Evolutionary conservation across 116 monocot species (phyloP), one percentile per base, ranked within the genome.

Genomic region (Phalaenopsis hybrid): DNA sequence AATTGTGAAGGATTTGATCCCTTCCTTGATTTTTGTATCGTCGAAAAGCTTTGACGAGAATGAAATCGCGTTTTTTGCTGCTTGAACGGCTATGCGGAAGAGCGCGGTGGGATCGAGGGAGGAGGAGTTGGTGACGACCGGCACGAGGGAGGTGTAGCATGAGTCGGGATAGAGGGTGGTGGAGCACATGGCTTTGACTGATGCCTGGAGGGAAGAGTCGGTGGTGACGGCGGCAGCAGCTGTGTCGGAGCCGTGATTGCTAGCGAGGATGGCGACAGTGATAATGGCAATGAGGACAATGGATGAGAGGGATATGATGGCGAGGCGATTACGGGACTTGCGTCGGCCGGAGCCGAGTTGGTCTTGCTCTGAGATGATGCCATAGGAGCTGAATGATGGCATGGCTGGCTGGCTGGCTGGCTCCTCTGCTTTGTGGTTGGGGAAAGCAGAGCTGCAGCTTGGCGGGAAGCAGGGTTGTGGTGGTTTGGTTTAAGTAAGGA

Each of bases 311-410:
- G 16, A 80, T 78, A 86, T 87, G 74, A 90, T 28, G 82, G 83
- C 45, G 74, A 93, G 33, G 11, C 91, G 88, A 20, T 44, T 73
- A 6, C 88, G 81, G 6, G 85, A 79, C 12, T 80, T 85, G 17
- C 83, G 86, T 37, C 75, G 85, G 6, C 16, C 41, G 84, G 88
- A 80, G 21, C 78, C 82, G 49, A 50, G 83, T 78, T 89, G 86
- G 18, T 87, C 91, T 37, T 51, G 77, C 21, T 72, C 77, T 82
- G 78, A 43, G n/a, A 93, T 84, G 55, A 89, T 96, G 58, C 86
- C 89, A 79, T 93, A 96, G 48, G 91, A 93, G 83, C 86, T 93
- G 84, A 90, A 90, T 45, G 91, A 86, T 34, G 86, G 86, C 78
- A 91, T 67, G 8, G 83, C 23, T 8, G 88, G 85, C 72, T 23